Evolutionary conservation across 352 stramenopile species (phyloP), one percentile per base, ranked within the genome.

Genomic region (Phytophthora citrophthora): DNA sequence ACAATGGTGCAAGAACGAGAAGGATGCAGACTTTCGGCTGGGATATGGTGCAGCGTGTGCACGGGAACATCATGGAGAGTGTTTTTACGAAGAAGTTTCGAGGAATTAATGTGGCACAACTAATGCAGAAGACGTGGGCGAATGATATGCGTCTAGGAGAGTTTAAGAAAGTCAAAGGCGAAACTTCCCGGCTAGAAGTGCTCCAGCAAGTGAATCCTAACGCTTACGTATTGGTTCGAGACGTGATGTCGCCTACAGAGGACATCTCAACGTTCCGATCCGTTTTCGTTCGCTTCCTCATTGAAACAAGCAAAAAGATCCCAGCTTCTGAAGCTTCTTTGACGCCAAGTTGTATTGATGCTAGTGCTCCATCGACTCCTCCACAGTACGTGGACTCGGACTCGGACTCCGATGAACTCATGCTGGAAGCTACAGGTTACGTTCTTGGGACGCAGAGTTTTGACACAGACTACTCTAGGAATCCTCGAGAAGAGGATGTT

Each of bases 401-500:
- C 34, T 61, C 50, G 4, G 64, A 60, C 1, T 23, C 18, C 0
- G 54, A 60, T 20, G 54, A 61, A 5, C 45, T 64, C 9, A 63
- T 63, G 47, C 63, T 70, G 4, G 48, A 61, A 39, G 58, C 55
- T 13, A 68, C 49, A 34, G 70, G 70, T 5, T 79, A 75, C 48
- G 55, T 82, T 0, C 48, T 83, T 9, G 71, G 74, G 18, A 77
- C 74, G 9, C 74, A 81, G 27, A 79, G 68, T 39, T 65, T 76
- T 20, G 72, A 76, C 31, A 71, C 68, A 0, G 53, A 66, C 57
- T 71, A 54, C 31, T 70, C 67, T 4, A 38, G 36, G 9, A 47
- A 57, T 18, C 43, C 60, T 1, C 44, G 54, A 6, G 40, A 54
- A 3, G 43, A 64, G 13, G 58, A 70, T 2, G 5, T 64, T 4